Conservation (phyloP, 2,329 filamentous ascomycete genomes). For the Hypoxylon sp. region DNA sequence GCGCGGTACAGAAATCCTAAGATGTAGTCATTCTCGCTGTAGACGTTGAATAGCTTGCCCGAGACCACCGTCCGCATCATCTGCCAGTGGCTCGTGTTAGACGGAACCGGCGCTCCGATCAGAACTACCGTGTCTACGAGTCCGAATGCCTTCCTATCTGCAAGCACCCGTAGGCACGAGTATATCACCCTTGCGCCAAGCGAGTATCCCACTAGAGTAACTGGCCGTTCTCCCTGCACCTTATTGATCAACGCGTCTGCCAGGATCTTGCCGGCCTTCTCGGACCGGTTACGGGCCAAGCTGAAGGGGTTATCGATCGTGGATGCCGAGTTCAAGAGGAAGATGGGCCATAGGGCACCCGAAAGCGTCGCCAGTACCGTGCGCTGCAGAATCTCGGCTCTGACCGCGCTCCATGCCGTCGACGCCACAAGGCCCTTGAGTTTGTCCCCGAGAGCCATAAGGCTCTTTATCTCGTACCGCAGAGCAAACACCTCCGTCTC, state of each 20-base stretch:
- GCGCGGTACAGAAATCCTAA: conserved; percentile 90
- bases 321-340: conserved; percentile 75
- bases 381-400: conserved; percentile 80
- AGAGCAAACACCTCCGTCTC: conserved; percentile 87
- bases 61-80: conserved; percentile 82
- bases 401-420: conserved; percentile 81
- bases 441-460: conserved; percentile 82
- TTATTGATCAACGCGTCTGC: conserved; percentile 77
- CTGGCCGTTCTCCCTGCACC: conserved; percentile 77
- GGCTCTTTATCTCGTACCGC: conserved; percentile 83
- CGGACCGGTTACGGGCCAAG: conserved; percentile 80
- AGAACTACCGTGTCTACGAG: conserved; percentile 75
- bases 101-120: conserved; percentile 85
- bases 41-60: conserved; percentile 89
- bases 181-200: conserved; percentile 78
- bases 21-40: conserved; percentile 88
- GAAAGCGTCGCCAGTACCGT: conserved; percentile 78
- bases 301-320: conserved; percentile 87
- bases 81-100: conserved; percentile 79
- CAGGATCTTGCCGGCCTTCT: conserved; percentile 83
- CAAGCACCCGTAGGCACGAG: conserved; percentile 74
- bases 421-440: conserved; percentile 80
- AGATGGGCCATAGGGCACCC: conserved; percentile 78
- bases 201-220: conserved; percentile 77
- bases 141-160: conserved; percentile 76